Conservation (phyloP, 106 monocot genomes). For the Chionographis japonica region DNA sequence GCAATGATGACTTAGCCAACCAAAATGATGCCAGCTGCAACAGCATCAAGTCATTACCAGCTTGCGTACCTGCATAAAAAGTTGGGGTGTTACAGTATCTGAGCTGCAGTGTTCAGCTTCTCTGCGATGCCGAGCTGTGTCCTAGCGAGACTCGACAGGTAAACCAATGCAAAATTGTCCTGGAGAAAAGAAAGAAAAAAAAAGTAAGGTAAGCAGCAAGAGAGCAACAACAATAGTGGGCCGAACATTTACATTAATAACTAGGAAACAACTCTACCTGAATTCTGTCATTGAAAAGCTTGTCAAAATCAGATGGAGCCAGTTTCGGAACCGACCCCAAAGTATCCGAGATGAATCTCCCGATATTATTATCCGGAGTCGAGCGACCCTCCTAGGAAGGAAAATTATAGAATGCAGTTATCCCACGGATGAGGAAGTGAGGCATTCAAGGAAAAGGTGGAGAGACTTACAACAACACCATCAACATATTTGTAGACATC, state of each 20-base stretch:
- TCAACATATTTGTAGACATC: slow-evolving; percentile 94
- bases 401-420: neutral
- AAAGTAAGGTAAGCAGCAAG: neutral
- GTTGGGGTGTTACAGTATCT: slow-evolving; percentile 36
- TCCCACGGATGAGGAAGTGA: neutral
- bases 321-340: slow-evolving; percentile 68
- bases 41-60: too few relatives aligned
- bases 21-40: too few relatives aligned
- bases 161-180: slow-evolving; percentile 62
- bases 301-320: slow-evolving; percentile 75
- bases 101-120: slow-evolving; percentile 78
- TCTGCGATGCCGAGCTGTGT: slow-evolving; percentile 71
- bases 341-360: slow-evolving; percentile 65
- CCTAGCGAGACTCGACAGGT: slow-evolving; percentile 61
- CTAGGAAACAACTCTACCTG: slow-evolving; percentile 43
- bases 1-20: too few relatives aligned
- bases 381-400: slow-evolving; percentile 60
- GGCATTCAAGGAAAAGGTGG: neutral
- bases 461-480: slow-evolving; percentile 71
- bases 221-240: neutral
- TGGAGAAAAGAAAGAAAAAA: slow-evolving; percentile 15
- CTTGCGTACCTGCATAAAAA: neutral
- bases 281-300: slow-evolving; percentile 83
- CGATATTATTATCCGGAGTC: slow-evolving; percentile 70
- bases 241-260: neutral